Percentiles rank a stretch among this genome's conserved stretches.
Evolutionary conservation across 1,139 yeast genomes (phyloP).

Genomic region (Kurtzmaniella quercitrusa): DNA sequence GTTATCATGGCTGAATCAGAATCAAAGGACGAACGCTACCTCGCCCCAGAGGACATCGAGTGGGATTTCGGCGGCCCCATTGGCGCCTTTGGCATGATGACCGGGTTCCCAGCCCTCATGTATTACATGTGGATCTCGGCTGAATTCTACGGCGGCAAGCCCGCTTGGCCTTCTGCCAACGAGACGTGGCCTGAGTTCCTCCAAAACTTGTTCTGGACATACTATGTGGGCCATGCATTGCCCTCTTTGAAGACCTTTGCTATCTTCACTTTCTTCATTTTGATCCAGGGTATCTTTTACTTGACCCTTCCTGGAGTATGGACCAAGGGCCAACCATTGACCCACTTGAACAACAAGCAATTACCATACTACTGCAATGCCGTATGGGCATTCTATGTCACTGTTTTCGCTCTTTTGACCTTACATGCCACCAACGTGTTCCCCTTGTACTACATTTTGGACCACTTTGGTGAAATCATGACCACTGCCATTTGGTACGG

Average conservation of each 20-base stretch:
- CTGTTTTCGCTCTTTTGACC: conserved; percentile 52
- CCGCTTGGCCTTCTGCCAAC: conserved; percentile 63
- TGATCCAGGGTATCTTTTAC: conserved; percentile 72
- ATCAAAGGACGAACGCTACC: conserved; percentile 16
- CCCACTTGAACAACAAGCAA: conserved; percentile 72
- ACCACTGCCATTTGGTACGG: conserved; percentile 84
- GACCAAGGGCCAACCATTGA: conserved; percentile 91
- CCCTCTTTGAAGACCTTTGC: conserved; percentile 69
- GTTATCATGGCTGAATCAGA: not conserved
- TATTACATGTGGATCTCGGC: conserved; percentile 96
- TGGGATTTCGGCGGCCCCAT: conserved; percentile 92
- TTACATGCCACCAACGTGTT: conserved; percentile 74
- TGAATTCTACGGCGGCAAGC: conserved; percentile 66
- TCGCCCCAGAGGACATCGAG: conserved; percentile 43
- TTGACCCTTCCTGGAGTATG: conserved; percentile 90
- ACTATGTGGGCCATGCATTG: conserved; percentile 53
- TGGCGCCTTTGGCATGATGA: conserved; percentile 93
- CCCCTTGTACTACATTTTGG: conserved; percentile 68
- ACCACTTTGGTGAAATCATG: conserved; percentile 88
- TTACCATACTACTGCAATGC: conserved; percentile 94
- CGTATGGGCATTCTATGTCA: conserved; percentile 71
- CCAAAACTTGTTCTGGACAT: conserved; percentile 32
- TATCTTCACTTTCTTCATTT: conserved; percentile 65
- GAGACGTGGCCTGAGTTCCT: conserved; percentile 59
- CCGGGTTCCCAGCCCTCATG: conserved; percentile 90